A percentile compares a stretch with the other conserved stretches of the same genome.
Evolutionary conservation across 2,329 filamentous ascomycete species (phyloP).

Genomic region (Epicoccum sorghinum): DNA sequence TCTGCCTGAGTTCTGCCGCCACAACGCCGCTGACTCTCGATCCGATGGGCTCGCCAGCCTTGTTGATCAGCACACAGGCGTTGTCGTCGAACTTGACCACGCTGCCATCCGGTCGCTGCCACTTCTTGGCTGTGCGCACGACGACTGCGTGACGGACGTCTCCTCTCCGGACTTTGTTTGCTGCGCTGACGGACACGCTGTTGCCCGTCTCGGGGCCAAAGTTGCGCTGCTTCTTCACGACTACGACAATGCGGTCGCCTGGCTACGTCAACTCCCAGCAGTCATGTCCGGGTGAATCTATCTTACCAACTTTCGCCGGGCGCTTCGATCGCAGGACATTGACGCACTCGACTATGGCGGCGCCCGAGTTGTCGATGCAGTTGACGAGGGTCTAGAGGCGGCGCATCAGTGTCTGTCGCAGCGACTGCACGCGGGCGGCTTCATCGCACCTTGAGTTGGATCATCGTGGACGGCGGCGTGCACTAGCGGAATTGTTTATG

Average conservation of each 20-base stretch:
- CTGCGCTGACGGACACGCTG: constrained; percentile 72
- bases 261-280: constrained; percentile 18
- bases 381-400: constrained; percentile 81
- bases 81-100: constrained; percentile 96
- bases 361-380: constrained; percentile 99
- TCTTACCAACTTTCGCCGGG: constrained; percentile 83
- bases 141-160: constrained; percentile 97
- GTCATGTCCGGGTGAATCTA: not conserved
- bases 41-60: constrained; percentile 93
- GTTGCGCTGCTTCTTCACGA: constrained; percentile 93
- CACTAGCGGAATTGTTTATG: not conserved
- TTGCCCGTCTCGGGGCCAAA: constrained; percentile 74
- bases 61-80: constrained; percentile 96
- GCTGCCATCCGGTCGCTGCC: constrained; percentile 85
- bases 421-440: not conserved
- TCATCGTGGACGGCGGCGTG: constrained; percentile 35
- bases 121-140: constrained; percentile 87
- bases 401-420: constrained; percentile 60
- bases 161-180: constrained; percentile 93
- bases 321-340: constrained; percentile 90
- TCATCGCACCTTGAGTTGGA: constrained; percentile 47
- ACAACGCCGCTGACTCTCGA: constrained; percentile 79
- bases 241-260: constrained; percentile 97
- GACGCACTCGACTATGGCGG: constrained; percentile 94
- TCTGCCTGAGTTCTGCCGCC: constrained; percentile 84